A percentile compares a stretch with the other conserved stretches of the same genome.
These are phyloP conservation scores for Populus hybrid DNA, from an alignment of 441 rosid species.

Conservation along the genomic window DNA sequence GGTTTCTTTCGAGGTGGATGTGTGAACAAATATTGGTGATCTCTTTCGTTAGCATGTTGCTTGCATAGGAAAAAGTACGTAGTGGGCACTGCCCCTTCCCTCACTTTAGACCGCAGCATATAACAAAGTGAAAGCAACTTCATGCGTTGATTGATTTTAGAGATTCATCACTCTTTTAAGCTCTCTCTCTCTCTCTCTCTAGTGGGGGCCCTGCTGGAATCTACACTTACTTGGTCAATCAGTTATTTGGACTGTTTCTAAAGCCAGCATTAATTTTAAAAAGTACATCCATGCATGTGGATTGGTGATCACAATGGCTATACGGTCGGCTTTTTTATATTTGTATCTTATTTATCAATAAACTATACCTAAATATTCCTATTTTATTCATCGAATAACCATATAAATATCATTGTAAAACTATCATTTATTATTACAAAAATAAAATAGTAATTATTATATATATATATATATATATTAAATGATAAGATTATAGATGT, in stretches of 20 bases:
- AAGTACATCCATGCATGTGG: no score
- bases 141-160: neutral
- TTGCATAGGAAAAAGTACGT: neutral
- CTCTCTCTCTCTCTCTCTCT: neutral
- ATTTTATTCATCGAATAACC: no score
- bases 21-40: no score
- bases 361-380: no score
- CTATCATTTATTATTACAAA: no score
- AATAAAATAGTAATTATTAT: no score
- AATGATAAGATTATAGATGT: no score
- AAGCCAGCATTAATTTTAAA: neutral
- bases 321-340: no score
- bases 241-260: neutral
- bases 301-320: no score
- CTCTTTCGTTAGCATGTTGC: neutral
- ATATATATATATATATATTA: no score
- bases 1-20: neutral
- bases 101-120: neutral
- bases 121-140: neutral
- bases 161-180: neutral
- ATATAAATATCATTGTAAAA: no score
- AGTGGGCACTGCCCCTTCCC: neutral
- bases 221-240: constrained; percentile 1
- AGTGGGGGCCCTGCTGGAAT: neutral
- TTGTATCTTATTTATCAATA: no score